Evolutionary conservation across 2,329 filamentous ascomycete genomes (phyloP).

Genomic region (Ustilaginoidea virens): DNA sequence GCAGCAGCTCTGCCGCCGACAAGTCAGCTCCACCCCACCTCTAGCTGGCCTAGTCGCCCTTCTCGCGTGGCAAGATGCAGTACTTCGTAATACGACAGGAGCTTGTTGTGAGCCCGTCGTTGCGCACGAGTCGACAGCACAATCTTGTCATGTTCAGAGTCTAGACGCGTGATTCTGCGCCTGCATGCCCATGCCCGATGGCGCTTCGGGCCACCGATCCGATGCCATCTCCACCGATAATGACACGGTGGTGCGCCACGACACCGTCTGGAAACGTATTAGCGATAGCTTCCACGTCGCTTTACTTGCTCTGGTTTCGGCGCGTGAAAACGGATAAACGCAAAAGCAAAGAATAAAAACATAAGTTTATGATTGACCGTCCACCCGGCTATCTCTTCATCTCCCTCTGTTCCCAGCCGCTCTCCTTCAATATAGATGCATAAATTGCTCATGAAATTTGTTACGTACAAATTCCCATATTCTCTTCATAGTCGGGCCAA

Average conservation of each 20-base stretch:
- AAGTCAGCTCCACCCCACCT: conserved; percentile 38
- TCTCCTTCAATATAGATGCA: conserved; percentile 53
- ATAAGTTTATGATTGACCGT: conserved; percentile 38
- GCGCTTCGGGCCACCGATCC: conserved; percentile 47
- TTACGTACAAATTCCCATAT: conserved; percentile 51
- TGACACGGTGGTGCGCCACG: conserved; percentile 36
- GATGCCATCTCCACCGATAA: conserved; percentile 52
- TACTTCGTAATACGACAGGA: conserved; percentile 58
- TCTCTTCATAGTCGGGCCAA: conserved; percentile 48
- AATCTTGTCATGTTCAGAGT: conserved; percentile 51
- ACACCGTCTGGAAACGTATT: conserved; percentile 38
- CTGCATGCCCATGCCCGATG: conserved; percentile 48
- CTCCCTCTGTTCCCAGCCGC: conserved; percentile 33
- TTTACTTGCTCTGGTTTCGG: conserved; percentile 24
- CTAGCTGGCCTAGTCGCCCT: conserved; percentile 45
- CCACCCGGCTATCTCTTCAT: conserved; percentile 34
- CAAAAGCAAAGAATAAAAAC: neutral
- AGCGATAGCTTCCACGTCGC: conserved; percentile 33
- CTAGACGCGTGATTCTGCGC: conserved; percentile 45
- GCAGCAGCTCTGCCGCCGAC: conserved; percentile 42
- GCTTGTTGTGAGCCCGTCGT: conserved; percentile 44
- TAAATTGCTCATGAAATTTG: conserved; percentile 55
- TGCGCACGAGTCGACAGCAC: conserved; percentile 55
- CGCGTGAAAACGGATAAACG: neutral
- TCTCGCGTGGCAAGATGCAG: conserved; percentile 44